Conservation (phyloP, 768 basidiomycete genomes). For the Xerocomus potaroensis region DNA sequence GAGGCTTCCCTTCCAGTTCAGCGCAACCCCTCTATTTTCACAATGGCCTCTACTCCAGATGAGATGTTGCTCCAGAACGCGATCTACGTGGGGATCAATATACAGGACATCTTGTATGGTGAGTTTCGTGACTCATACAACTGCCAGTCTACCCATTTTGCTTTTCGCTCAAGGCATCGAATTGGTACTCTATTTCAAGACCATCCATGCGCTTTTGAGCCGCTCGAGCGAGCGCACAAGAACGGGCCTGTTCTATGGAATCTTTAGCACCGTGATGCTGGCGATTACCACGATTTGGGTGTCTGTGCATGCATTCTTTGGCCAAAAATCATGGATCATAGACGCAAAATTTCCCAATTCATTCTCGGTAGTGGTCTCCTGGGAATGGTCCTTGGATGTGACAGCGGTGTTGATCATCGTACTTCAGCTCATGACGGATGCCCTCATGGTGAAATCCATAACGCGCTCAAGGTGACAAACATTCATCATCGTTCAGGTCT, state of each 20-base stretch:
- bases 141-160: background rate
- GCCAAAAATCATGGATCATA: background rate
- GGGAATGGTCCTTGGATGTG: background rate
- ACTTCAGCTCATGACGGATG: background rate
- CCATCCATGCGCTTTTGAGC: background rate
- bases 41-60: background rate
- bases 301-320: background rate
- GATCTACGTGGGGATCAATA: background rate
- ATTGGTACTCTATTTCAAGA: background rate
- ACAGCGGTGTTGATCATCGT: too few species aligned
- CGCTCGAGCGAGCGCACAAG: background rate
- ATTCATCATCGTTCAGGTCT: background rate
- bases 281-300: background rate
- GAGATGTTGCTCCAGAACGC: background rate
- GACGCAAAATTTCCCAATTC: background rate
- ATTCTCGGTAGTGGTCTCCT: background rate
- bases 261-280: background rate
- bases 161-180: background rate
- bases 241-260: background rate
- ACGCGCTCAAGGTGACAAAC: background rate
- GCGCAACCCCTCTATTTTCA: background rate
- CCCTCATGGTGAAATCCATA: background rate
- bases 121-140: background rate
- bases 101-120: background rate
- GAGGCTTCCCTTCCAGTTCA: background rate